Percentiles rank a stretch among this genome's conserved stretches.
phyloP scores from a whole-genome alignment of 805 yeast genomes.

The Candida broadrunensis region DNA sequence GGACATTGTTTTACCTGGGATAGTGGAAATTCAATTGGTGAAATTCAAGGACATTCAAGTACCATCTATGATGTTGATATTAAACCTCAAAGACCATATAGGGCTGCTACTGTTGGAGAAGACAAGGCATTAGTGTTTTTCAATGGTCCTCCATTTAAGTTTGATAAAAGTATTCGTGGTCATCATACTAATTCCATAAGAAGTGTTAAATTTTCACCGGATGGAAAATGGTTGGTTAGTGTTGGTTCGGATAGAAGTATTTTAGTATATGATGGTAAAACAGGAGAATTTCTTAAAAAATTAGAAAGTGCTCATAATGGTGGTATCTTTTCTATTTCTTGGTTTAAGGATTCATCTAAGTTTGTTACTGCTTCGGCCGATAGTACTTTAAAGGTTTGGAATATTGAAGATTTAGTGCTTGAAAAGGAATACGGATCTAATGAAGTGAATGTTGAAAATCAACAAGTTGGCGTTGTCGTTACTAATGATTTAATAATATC shows the following conservation, averaged over 20 bases:
- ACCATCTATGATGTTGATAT: constrained; percentile 81
- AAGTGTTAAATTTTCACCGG: constrained; percentile 79
- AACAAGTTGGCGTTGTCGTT: constrained; percentile 76
- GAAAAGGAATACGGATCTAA: constrained; percentile 49
- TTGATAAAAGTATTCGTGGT: constrained; percentile 66
- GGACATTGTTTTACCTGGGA: constrained; percentile 95
- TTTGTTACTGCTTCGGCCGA: constrained; percentile 89
- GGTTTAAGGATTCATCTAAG: constrained; percentile 52
- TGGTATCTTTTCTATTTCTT: constrained; percentile 75
- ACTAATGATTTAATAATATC: constrained; percentile 62
- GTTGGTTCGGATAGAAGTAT: constrained; percentile 84
- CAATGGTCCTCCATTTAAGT: constrained; percentile 94
- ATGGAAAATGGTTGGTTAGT: constrained; percentile 69
- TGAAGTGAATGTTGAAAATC: constrained; percentile 46
- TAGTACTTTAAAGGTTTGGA: constrained; percentile 66
- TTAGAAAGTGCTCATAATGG: constrained; percentile 62
- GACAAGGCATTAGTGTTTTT: constrained; percentile 82
- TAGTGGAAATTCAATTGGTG: constrained; percentile 96
- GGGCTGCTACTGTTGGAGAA: constrained; percentile 91
- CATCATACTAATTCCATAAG: constrained; percentile 76
- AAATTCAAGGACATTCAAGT: constrained; percentile 87
- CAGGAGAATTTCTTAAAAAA: constrained; percentile 68
- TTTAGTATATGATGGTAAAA: constrained; percentile 79
- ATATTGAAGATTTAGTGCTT: constrained; percentile 25
- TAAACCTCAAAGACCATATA: constrained; percentile 82